phyloP scores from a whole-genome alignment of 768 basidiomycete genomes.

The Tylopilus subfusipes region DNA sequence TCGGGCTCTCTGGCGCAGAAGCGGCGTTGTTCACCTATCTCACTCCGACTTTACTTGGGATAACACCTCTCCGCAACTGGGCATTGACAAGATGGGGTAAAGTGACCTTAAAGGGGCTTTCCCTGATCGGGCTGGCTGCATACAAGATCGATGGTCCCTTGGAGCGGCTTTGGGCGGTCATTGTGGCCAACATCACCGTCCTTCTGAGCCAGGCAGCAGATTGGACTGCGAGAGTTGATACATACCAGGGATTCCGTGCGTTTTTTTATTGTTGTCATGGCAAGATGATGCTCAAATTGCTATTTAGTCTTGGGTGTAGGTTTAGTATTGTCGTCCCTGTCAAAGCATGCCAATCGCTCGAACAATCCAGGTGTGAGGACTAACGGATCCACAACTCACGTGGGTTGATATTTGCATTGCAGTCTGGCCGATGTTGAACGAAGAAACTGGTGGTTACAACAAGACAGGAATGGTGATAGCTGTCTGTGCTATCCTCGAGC shows the following conservation, averaged over 20 bases:
- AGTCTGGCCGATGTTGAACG: slow-evolving; percentile 81
- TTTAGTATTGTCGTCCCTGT: slow-evolving; percentile 58
- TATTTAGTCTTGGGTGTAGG: slow-evolving; percentile 62
- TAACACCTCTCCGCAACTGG: slow-evolving; percentile 43
- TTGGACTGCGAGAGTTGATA: slow-evolving; percentile 46
- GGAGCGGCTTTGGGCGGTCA: slow-evolving; percentile 55
- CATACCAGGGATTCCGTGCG: slow-evolving; percentile 51
- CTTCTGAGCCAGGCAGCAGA: slow-evolving; percentile 49
- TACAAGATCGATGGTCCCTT: slow-evolving; percentile 50
- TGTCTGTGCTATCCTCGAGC: slow-evolving; percentile 54
- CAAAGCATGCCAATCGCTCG: slow-evolving; percentile 75
- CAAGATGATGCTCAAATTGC: not conserved
- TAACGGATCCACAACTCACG: not conserved
- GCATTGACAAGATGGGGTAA: slow-evolving; percentile 48
- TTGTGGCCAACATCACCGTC: slow-evolving; percentile 47
- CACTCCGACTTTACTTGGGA: slow-evolving; percentile 60
- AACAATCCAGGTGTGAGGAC: slow-evolving; percentile 65
- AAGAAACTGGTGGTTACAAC: slow-evolving; percentile 66
- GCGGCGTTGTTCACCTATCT: slow-evolving; percentile 68
- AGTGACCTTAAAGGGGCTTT: slow-evolving; percentile 44
- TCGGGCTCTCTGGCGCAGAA: slow-evolving; percentile 81
- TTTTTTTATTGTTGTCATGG: slow-evolving; percentile 10
- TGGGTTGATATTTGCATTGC: not conserved
- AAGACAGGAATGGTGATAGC: slow-evolving; percentile 60
- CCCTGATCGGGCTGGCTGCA: slow-evolving; percentile 51